Base-by-base conservation (phyloP, 768 basidiomycete species). In the Ephemerocybe angulata region DNA sequence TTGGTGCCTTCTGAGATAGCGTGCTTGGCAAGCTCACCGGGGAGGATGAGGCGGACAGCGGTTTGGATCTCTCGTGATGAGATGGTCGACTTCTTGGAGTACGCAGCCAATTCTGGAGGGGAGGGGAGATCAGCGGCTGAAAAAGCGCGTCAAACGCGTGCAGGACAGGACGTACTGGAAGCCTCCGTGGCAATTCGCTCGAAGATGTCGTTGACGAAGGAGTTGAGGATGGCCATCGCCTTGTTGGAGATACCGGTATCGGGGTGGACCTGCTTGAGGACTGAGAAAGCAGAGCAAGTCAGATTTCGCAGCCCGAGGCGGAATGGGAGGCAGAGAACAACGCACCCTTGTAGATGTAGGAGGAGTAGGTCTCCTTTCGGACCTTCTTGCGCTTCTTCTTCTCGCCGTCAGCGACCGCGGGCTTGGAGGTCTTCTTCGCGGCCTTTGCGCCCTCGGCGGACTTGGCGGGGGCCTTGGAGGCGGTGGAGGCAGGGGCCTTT, bases 181-280 rank as follows among this genome's bases (percentile, higher is more conserved):
- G 91, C 92, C 68, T 94, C 92, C 0, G 87, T 85, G 11, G 91
- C 91, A 63, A 94, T 92, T n/a, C 91, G 89, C 68, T 93, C 91
- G 60, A 93, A 93, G 61, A 93, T 96, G 63, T 97, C 93, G 65
- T 94, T 94, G 66, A 97, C 93, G 67, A 97, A 97, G 55, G 88
- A 91, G 81, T 96, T 96, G 54, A 97, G 74, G 68, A 97, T 95
- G 57, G 93, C 89, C 92, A 96, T 95, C 21, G 93, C 93, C 81
- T 96, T 96, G 86, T 97, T 98, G 53, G 94, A 95, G 77, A 98
- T 98, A 87, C 95, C 96, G 49, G 93, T 98, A 67, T 98, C 96
- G 50, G 95, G 93, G 79, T 98, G 96, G 56, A 98, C 95, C 77
- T 98, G 93, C 75, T 92, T 93, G 58, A 96, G 84, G 64, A 95